Percentiles rank a stretch among this genome's conserved stretches.
phyloP scores from a whole-genome alignment of 495 filamentous ascomycete species.

The Hyaloscypha hepaticicola region DNA sequence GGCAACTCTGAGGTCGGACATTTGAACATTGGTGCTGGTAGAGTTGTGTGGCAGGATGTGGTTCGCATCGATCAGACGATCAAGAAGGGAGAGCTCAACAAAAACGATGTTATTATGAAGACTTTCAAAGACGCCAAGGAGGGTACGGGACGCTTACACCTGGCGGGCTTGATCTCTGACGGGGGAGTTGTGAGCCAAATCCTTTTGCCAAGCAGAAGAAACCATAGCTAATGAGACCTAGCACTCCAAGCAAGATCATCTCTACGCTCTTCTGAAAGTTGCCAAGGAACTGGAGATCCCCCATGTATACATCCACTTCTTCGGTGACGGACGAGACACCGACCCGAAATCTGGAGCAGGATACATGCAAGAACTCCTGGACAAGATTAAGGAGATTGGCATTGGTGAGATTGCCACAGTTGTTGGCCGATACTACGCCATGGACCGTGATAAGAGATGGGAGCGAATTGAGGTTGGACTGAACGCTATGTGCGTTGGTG shows the following conservation, averaged over 20 bases:
- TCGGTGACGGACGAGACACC: conserved; percentile 95
- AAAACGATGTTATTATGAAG: conserved; percentile 74
- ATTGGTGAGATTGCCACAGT: conserved; percentile 87
- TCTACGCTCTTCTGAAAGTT: conserved; percentile 80
- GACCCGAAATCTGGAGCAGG: conserved; percentile 87
- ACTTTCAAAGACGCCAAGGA: conserved; percentile 80
- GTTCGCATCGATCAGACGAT: conserved; percentile 95
- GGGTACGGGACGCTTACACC: conserved; percentile 86
- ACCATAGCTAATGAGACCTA: conserved; percentile 27
- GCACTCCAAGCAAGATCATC: conserved; percentile 92
- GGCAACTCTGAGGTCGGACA: conserved; percentile 98
- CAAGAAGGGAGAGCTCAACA: conserved; percentile 80
- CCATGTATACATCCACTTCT: conserved; percentile 97
- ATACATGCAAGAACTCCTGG: conserved; percentile 82
- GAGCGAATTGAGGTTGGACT: conserved; percentile 87
- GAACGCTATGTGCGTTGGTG: conserved; percentile 80
- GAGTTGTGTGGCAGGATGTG: conserved; percentile 99
- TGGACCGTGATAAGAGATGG: conserved; percentile 99
- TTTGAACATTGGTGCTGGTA: conserved; percentile 95
- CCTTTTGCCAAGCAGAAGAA: conserved; percentile 1
- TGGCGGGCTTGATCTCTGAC: conserved; percentile 87
- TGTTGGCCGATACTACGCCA: conserved; percentile 95
- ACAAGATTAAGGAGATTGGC: conserved; percentile 77
- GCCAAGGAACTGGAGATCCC: conserved; percentile 86
- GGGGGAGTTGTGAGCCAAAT: conserved; percentile 72